Percentiles rank a stretch among this genome's conserved stretches.
phyloP scores from a whole-genome alignment of 176 grass and related monocot species.

The Echinochloa phyllopogon region DNA sequence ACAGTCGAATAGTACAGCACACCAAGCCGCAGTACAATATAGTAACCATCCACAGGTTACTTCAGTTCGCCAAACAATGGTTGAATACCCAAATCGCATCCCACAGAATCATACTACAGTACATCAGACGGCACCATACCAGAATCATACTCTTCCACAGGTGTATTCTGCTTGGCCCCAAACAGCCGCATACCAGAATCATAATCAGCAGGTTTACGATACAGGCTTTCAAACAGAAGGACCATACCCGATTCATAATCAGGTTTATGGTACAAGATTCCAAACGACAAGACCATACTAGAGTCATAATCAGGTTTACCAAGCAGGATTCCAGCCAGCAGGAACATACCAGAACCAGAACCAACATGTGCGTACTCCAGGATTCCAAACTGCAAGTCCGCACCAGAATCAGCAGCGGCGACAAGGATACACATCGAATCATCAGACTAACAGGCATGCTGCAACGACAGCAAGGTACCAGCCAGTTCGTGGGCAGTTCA shows the following conservation, averaged over 20 bases:
- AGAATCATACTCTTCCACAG: conserved; percentile 9
- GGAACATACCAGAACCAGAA: conserved; percentile 25
- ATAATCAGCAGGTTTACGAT: background rate
- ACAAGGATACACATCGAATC: background rate
- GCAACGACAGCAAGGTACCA: background rate
- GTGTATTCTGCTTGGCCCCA: conserved; percentile 15
- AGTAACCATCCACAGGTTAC: background rate
- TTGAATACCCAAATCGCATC: background rate
- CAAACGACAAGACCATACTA: conserved; percentile 9
- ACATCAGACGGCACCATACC: conserved; percentile 18
- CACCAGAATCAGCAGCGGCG: conserved; percentile 30
- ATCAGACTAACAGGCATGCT: conserved; percentile 12
- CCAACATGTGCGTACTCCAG: background rate
- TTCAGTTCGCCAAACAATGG: background rate
- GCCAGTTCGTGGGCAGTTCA: conserved; percentile 34
- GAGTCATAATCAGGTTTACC: background rate
- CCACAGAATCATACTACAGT: background rate
- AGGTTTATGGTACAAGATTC: background rate
- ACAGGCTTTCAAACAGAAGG: conserved; percentile 8
- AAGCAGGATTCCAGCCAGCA: background rate
- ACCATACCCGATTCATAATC: background rate
- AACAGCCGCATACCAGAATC: conserved; percentile 6
- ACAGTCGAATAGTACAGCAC: background rate
- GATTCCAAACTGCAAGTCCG: background rate
- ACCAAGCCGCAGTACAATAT: background rate